Evolutionary conservation across 2,329 filamentous ascomycete species (phyloP).

Genomic region (Microsporum ferrugineum): DNA sequence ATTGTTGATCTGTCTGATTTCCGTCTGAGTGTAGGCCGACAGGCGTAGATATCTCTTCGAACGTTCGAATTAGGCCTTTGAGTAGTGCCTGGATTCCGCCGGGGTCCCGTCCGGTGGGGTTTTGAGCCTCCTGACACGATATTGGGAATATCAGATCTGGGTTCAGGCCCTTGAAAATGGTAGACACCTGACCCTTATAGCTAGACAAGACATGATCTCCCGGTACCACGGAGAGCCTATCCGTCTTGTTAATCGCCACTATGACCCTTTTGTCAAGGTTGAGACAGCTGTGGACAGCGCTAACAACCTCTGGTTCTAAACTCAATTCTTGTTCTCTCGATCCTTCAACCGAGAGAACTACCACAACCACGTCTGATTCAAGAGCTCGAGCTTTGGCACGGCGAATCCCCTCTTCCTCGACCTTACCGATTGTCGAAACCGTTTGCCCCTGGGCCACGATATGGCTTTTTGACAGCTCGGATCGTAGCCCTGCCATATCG

Average conservation of each 20-base stretch:
- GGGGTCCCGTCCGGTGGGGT: constrained; percentile 33
- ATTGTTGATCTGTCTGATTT: constrained; percentile 22
- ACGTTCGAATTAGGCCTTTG: constrained; percentile 53
- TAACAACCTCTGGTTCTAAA: constrained; percentile 45
- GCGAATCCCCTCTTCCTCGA: constrained; percentile 85
- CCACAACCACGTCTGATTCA: constrained; percentile 75
- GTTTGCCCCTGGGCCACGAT: constrained; percentile 7
- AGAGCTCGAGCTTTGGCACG: constrained; percentile 69
- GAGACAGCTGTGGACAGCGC: constrained; percentile 42
- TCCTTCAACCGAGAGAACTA: constrained; percentile 62
- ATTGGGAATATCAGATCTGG: constrained; percentile 47
- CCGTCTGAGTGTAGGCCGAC: constrained; percentile 23
- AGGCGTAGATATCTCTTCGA: constrained; percentile 41
- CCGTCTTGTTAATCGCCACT: constrained; percentile 51
- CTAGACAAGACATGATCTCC: constrained; percentile 7
- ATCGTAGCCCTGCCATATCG: constrained; percentile 81
- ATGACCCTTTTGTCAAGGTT: constrained; percentile 43
- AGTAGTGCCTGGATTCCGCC: constrained; percentile 61
- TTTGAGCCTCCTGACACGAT: constrained; percentile 56
- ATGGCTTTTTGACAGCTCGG: constrained; percentile 21
- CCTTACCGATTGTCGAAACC: constrained; percentile 46
- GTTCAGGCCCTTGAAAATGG: constrained; percentile 5
- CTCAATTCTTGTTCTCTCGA: constrained; percentile 18
- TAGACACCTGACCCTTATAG: constrained; percentile 11
- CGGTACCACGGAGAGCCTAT: constrained; percentile 31